phyloP scores from a whole-genome alignment of 495 filamentous ascomycete genomes.

The Aspergillus nidulans region DNA sequence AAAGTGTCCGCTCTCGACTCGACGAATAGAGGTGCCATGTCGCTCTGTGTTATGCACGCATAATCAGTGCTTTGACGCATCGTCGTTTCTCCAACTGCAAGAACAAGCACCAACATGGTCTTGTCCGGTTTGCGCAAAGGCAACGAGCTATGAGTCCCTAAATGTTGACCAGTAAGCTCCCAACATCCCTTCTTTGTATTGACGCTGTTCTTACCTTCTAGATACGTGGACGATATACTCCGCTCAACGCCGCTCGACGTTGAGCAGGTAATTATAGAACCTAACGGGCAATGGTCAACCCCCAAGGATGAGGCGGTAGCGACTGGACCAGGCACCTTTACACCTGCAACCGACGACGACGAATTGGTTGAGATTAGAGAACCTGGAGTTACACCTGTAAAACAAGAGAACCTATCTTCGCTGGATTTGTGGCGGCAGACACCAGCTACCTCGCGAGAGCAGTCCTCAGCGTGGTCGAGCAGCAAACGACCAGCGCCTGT shows the following conservation, averaged over 20 bases:
- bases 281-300: constrained; percentile 73
- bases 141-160: constrained; percentile 71
- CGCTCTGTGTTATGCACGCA: constrained; percentile 78
- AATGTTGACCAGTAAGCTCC: constrained; percentile 77
- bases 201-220: constrained; percentile 27
- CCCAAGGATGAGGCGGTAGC: constrained; percentile 33
- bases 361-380: constrained; percentile 67
- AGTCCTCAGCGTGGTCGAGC: constrained; percentile 45
- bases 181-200: background rate
- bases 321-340: constrained; percentile 30
- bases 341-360: constrained; percentile 49
- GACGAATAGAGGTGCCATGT: constrained; percentile 74
- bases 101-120: constrained; percentile 95
- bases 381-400: constrained; percentile 39
- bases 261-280: constrained; percentile 87
- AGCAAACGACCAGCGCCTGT: constrained; percentile 64
- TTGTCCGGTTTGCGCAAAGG: constrained; percentile 88
- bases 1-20: constrained; percentile 85
- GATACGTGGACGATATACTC: constrained; percentile 87
- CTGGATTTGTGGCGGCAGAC: constrained; percentile 43
- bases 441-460: constrained; percentile 50
- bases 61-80: constrained; percentile 94
- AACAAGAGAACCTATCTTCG: constrained; percentile 37
- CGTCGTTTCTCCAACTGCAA: constrained; percentile 85
- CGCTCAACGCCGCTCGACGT: constrained; percentile 59